Percentiles rank a stretch among this genome's conserved stretches.
Evolutionary conservation across 78 protist species (phyloP).

Genomic region (Abeoforma whisleri): DNA sequence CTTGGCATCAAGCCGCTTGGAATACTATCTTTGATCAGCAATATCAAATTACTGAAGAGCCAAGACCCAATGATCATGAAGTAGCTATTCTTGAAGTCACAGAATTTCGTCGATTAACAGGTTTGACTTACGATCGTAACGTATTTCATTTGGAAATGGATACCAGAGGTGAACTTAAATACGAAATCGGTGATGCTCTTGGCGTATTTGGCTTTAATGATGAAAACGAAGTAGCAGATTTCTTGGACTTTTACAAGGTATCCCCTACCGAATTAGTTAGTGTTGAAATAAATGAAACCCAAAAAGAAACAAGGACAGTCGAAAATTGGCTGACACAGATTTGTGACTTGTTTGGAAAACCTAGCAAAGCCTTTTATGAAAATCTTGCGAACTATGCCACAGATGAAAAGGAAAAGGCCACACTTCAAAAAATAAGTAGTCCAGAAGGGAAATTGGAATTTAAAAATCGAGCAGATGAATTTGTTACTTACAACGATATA

Average conservation of each 20-base stretch:
- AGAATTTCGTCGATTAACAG: constrained; percentile 46
- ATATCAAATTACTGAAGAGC: not conserved
- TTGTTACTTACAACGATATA: constrained; percentile 41
- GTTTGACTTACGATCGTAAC: constrained; percentile 50
- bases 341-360: constrained; percentile 50
- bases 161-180: constrained; percentile 19
- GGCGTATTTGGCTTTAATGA: constrained; percentile 59
- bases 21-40: constrained; percentile 19
- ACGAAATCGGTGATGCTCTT: constrained; percentile 65
- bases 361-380: constrained; percentile 42
- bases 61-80: constrained; percentile 9
- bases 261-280: constrained; percentile 7
- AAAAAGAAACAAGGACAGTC: not conserved
- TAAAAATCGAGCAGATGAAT: constrained; percentile 23
- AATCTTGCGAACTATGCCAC: constrained; percentile 29
- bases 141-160: constrained; percentile 59
- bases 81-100: constrained; percentile 1
- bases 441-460: constrained; percentile 49
- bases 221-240: constrained; percentile 39
- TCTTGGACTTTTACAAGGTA: constrained; percentile 44
- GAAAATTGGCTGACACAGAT: constrained; percentile 28
- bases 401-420: constrained; percentile 23
- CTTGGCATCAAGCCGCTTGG: constrained; percentile 22
- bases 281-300: not conserved
- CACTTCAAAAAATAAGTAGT: constrained; percentile 1